Base-by-base conservation (phyloP, 1,284 basidiomycete species). In the Cryptococcus maquisensis region DNA sequence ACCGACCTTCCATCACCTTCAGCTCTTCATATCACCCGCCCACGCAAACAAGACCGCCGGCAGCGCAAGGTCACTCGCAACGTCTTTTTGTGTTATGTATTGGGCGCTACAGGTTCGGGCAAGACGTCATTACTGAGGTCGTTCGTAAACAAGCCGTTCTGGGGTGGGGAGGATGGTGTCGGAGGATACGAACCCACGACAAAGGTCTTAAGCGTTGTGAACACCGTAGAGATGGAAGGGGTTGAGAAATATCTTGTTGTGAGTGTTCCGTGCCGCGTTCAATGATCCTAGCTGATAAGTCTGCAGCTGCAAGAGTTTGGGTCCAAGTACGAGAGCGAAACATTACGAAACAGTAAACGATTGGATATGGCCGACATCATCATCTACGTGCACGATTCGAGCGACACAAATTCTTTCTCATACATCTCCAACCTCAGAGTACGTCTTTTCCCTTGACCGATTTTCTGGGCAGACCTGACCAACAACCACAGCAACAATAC, bases 391-490 rank as follows among this genome's bases (percentile, higher is more conserved):
- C 88, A 98, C 74, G 95, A 98, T 76, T 96, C 92, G 52, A 93
- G 90, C 70, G 96, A 98, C 73, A 98, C 96, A 24, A 98, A 98
- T 75, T 97, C 93, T 12, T 98, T 98, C 74, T 94, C 90, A 47
- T 97, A 98, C 78, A 92, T 98, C 69, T 95, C 91, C 63, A 97
- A 97, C 78, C 78, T 98, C 68, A 82, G 92, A 72, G 90, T 92
- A 71, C 70, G 87, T 75, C 8, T 16, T 6, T 13, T 21, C 24
- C 5, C n/a, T 23, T n/a, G 15, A 46, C 16, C 36, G 7, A 7
- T 39, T 15, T 7, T 4, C 12, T 26, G 20, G 12, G 20, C 26
- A 32, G 42, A 24, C 10, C 10, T 37, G 43, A 44, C 9, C 28
- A 43, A 12, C 18, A 36, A 8, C 49, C 39, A 13, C 75, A 95